Conservation (phyloP, 2,329 filamentous ascomycete species). For the Teratosphaeria pseudoeucalypti region DNA sequence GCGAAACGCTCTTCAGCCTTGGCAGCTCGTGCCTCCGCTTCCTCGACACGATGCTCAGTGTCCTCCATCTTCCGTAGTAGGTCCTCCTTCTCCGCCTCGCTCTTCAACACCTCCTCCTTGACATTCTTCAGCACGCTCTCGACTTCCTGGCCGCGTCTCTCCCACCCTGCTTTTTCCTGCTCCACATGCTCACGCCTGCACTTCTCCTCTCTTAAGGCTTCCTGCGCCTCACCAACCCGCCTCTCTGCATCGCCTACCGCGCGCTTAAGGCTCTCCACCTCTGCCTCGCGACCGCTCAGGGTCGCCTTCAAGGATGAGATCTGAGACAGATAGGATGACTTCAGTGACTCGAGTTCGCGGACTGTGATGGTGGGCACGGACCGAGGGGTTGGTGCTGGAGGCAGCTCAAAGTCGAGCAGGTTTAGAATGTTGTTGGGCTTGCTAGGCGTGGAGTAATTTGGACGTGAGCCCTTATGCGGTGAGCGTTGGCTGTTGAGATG, state of each 20-base stretch:
- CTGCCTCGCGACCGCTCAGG: conserved; percentile 83
- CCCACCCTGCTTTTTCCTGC: conserved; percentile 71
- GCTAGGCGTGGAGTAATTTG: conserved; percentile 31
- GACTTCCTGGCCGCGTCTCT: conserved; percentile 75
- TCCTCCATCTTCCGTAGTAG: conserved; percentile 67
- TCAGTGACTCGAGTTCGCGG: conserved; percentile 82
- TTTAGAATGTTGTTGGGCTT: conserved; percentile 48
- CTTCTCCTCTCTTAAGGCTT: conserved; percentile 70
- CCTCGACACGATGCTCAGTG: conserved; percentile 61
- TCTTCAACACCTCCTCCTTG: conserved; percentile 67
- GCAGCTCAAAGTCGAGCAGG: conserved; percentile 82
- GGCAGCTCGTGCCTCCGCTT: conserved; percentile 64
- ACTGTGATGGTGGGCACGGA: conserved; percentile 86
- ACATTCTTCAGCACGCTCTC: conserved; percentile 69
- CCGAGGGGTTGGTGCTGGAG: conserved; percentile 83
- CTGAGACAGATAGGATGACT: conserved; percentile 81
- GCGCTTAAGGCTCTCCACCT: conserved; percentile 75
- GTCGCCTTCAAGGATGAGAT: conserved; percentile 91
- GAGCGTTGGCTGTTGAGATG: conserved; percentile 33
- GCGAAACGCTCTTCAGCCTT: conserved; percentile 56
- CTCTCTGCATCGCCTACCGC: conserved; percentile 86
- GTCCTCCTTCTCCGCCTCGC: conserved; percentile 71
- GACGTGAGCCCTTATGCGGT: conserved; percentile 29
- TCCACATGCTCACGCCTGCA: conserved; percentile 59
- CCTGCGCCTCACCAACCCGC: conserved; percentile 75